Conservation (phyloP, 352 stramenopile species). For the Globisporangium solare region DNA sequence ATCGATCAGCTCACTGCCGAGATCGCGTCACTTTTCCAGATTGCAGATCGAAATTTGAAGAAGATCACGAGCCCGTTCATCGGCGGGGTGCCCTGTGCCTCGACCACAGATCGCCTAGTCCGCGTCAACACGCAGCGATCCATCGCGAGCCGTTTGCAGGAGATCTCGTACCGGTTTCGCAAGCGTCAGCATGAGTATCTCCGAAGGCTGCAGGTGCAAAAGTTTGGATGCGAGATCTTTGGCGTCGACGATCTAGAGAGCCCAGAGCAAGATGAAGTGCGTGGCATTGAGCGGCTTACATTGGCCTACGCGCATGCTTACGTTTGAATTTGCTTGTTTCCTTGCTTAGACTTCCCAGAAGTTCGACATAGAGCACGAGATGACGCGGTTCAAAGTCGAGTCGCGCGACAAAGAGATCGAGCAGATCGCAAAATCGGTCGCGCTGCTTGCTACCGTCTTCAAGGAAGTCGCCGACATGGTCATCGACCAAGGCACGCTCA, state of each 20-base stretch:
- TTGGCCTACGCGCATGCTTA: conserved; percentile 6
- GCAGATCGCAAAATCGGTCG: conserved; percentile 67
- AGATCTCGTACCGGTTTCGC: conserved; percentile 63
- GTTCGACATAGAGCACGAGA: conserved; percentile 25
- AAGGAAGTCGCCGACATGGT: conserved; percentile 81
- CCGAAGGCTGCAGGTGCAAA: conserved; percentile 65
- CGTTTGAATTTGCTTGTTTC: not conserved
- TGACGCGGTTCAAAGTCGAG: conserved; percentile 41
- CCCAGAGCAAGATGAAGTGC: conserved; percentile 3
- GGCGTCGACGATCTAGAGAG: conserved; percentile 27
- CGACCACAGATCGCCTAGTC: conserved; percentile 50
- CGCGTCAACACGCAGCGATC: conserved; percentile 65
- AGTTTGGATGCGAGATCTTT: conserved; percentile 68
- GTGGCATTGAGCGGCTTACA: not conserved
- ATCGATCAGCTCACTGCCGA: conserved; percentile 67
- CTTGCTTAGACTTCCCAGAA: conserved; percentile 13
- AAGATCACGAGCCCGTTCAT: conserved; percentile 60
- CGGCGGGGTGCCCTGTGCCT: conserved; percentile 35
- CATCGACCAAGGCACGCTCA: conserved; percentile 75
- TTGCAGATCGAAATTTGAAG: conserved; percentile 62
- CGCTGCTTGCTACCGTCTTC: conserved; percentile 64
- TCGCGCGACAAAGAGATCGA: conserved; percentile 74
- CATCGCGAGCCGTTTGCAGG: conserved; percentile 52
- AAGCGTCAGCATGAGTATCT: conserved; percentile 67
- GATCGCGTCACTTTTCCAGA: conserved; percentile 58